These are phyloP conservation scores for Didymella segeticola DNA, from an alignment of 2,329 filamentous ascomycete genomes.

Conservation along the genomic window DNA sequence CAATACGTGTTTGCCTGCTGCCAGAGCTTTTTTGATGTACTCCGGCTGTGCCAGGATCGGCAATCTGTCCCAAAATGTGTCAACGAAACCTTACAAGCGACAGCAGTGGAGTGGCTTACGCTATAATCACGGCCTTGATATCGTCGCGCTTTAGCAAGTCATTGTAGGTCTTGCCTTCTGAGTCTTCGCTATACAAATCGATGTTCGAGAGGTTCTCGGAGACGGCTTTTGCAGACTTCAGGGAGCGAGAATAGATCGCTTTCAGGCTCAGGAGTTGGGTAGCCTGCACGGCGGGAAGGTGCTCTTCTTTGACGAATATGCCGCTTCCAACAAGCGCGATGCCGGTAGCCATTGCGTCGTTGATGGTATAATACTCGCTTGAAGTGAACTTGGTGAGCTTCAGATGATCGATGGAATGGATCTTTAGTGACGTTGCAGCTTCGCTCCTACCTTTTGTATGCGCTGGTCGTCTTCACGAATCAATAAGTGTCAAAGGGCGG, in stretches of 20 bases:
- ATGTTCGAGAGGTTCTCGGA: slow-evolving; percentile 50
- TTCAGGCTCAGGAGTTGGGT: slow-evolving; percentile 62
- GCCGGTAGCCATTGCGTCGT: slow-evolving; percentile 49
- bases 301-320: slow-evolving; percentile 67
- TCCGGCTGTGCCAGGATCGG: slow-evolving; percentile 68
- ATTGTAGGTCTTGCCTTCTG: slow-evolving; percentile 55
- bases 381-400: no score
- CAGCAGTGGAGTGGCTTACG: slow-evolving; percentile 41
- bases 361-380: background rate
- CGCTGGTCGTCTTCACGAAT: no score
- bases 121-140: slow-evolving; percentile 63
- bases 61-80: slow-evolving; percentile 52
- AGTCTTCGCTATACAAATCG: slow-evolving; percentile 66
- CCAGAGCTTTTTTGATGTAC: slow-evolving; percentile 64
- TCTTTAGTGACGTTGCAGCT: background rate
- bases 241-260: slow-evolving; percentile 70
- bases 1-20: slow-evolving; percentile 73
- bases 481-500: slow-evolving; percentile 16
- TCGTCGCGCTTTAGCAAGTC: slow-evolving; percentile 63
- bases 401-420: background rate
- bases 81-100: background rate
- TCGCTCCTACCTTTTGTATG: background rate
- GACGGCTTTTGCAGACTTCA: slow-evolving; percentile 59
- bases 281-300: slow-evolving; percentile 67
- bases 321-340: slow-evolving; percentile 69